phyloP scores from a whole-genome alignment of 1,139 yeast genomes.

The Suhomyces bolitotheri region DNA sequence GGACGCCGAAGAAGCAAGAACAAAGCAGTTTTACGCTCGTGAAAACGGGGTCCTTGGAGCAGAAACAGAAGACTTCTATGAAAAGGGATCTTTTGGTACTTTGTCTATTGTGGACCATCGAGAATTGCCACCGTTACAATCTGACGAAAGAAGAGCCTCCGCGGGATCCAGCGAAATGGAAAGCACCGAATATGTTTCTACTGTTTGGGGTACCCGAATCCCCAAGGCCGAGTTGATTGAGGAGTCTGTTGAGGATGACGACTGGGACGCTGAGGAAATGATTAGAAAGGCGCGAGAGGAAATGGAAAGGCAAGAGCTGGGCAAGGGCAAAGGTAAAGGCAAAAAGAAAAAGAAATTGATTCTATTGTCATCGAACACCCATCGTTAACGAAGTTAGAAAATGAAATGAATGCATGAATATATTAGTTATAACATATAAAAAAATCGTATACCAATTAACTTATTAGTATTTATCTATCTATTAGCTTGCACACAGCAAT shows the following conservation, averaged over 20 bases:
- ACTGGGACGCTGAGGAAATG: constrained; percentile 51
- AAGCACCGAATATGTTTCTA: constrained; percentile 26
- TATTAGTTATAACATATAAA: neutral
- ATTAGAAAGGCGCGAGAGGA: constrained; percentile 52
- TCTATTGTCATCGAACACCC: constrained; percentile 14
- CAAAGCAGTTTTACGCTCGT: constrained; percentile 54
- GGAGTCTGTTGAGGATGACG: constrained; percentile 29
- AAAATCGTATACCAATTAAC: too few species aligned
- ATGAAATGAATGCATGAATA: constrained; percentile 9
- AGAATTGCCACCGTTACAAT: constrained; percentile 25
- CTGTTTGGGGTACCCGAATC: constrained; percentile 65
- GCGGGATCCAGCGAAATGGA: constrained; percentile 5
- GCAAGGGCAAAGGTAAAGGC: constrained; percentile 38
- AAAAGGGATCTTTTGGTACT: constrained; percentile 28
- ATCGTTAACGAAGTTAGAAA: constrained; percentile 2
- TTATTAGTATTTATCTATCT: too few species aligned
- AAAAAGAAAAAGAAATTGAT: constrained; percentile 34
- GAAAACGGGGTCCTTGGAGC: constrained; percentile 44
- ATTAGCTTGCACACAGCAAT: too few species aligned
- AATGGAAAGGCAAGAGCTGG: constrained; percentile 32
- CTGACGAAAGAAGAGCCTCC: constrained; percentile 8
- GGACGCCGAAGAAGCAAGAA: constrained; percentile 58
- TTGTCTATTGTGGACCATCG: constrained; percentile 35
- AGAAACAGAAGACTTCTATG: constrained; percentile 15
- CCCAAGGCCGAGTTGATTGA: constrained; percentile 38